Evolutionary conservation across 345 rosid species (phyloP), one percentile per base, ranked within the genome.

Genomic region (Limnanthes douglasii): DNA sequence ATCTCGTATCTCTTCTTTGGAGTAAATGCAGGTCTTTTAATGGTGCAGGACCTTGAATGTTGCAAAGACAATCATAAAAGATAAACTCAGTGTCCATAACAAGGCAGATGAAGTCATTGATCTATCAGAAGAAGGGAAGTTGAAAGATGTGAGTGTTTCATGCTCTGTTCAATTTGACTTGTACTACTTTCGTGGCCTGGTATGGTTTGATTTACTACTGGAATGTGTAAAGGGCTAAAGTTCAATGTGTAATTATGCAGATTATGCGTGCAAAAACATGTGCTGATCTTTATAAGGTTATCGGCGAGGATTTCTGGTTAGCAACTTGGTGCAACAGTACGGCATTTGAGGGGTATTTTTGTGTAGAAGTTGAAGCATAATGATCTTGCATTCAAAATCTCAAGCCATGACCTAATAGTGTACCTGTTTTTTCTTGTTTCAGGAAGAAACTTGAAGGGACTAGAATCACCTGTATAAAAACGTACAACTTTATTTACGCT

Each of bases 251-350:
- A 5, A 18, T 32, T 41, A 25, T 64, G 65, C 93, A 88, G 97
- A 68, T 79, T 48, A 48, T 58, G 57, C 43, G 56, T 48, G 90
- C 92, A 37, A 67, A 73, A 57, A 68, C 83, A 21, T 79, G 86
- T 27, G 69, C 59, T 43, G 97, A 72, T 75, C 72, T 88, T 34
- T 71, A 83, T 65, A 65, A 70, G 48, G 45, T 62, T 43, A 72
- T 88, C 39, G 97, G 95, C 31, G 93, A 83, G 68, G 95, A 88
- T 54, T 88, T 83, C 69, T 88, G 95, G 95, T 62, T 90, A 70
- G 76, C 92, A 58, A 83, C 98, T 23, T 70, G 72, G 84, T 90
- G 92, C 74, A 58, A 72, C 65, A 83, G 98, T 53, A 66, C 65
- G 17, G 79, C 92, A 29, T 27, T 45, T 28, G 75, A 79, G 67